Base-by-base conservation (phyloP, 768 basidiomycete genomes). In the Chiua virens region DNA sequence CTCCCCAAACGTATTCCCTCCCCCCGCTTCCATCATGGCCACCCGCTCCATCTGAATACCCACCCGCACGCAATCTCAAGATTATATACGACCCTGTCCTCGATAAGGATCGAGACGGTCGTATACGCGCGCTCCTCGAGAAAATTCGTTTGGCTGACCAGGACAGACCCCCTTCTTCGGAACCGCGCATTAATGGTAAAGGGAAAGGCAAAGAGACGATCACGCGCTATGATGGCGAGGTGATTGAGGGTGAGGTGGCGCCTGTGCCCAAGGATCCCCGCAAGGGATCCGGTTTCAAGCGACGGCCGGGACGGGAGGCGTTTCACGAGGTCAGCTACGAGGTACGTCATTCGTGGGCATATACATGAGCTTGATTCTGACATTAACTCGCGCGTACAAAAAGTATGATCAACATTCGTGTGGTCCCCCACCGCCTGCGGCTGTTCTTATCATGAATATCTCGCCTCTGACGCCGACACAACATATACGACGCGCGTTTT, bases 391-490 rank as follows among this genome's bases (percentile, higher is more conserved):
- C 47, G 45, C 49, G 32, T 37, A 30, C 27, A 8, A 28, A 53
- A 66, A 96, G 92, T 83, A 87, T 73, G 92, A 95, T 66, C 71
- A 72, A 21, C 74, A 88, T 60, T 89, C 92, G 1, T 75, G 75
- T 1, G 83, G 84, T 1, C 79, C 87, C 0, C 83, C 87, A 13
- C 93, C 91, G 1, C 82, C 91, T 0, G 79, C 80, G 0, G 78
- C 83, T 2, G 81, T 98, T 6, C 78, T 95, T 11, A 71, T 96
- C 40, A 79, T 82, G 22, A 80, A 81, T 50, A 72, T 96, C 41
- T 83, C 86, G 1, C 82, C 85, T 0, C 72, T 97, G 23, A 87
- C 86, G 3, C 80, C 90, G 1, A 79, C 78, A 38, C 71, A 77
- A 30, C 73, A 80, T 35, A 81, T 97, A 47, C 79, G 82, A 21